Percentiles rank a stretch among this genome's conserved stretches.
Evolutionary conservation across 2,329 filamentous ascomycete species (phyloP).

Genomic region (Tolypocladium album): DNA sequence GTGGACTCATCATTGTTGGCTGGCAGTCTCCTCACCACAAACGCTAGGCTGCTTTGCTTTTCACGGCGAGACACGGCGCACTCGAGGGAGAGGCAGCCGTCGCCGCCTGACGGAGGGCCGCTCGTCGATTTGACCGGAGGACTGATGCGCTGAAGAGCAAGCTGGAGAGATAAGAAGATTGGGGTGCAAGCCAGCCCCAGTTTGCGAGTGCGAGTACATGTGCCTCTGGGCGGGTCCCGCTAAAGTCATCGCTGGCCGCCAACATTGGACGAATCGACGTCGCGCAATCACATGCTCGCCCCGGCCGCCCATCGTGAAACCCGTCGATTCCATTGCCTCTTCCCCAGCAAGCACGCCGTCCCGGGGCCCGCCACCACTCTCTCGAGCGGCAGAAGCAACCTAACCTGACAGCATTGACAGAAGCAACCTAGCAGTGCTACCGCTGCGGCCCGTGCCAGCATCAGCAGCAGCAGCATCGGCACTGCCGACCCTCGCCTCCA

Average conservation of each 20-base stretch:
- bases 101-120: neutral
- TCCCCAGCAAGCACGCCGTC: neutral
- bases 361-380: neutral
- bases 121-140: neutral
- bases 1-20: no score
- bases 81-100: neutral
- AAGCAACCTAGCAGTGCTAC: neutral
- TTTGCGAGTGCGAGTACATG: no score
- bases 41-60: neutral
- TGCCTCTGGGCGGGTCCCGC: neutral
- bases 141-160: neutral
- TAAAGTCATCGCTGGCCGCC: neutral
- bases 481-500: neutral
- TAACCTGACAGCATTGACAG: neutral
- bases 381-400: neutral
- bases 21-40: neutral
- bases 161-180: neutral
- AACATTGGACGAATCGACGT: neutral
- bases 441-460: constrained; percentile 4
- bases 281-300: constrained; percentile 14
- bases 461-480: neutral
- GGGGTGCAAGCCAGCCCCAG: no score
- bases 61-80: neutral
- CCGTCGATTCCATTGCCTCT: neutral
- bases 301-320: constrained; percentile 5